phyloP scores from a whole-genome alignment of 257 asterid species.

The Echium plantagineum region DNA sequence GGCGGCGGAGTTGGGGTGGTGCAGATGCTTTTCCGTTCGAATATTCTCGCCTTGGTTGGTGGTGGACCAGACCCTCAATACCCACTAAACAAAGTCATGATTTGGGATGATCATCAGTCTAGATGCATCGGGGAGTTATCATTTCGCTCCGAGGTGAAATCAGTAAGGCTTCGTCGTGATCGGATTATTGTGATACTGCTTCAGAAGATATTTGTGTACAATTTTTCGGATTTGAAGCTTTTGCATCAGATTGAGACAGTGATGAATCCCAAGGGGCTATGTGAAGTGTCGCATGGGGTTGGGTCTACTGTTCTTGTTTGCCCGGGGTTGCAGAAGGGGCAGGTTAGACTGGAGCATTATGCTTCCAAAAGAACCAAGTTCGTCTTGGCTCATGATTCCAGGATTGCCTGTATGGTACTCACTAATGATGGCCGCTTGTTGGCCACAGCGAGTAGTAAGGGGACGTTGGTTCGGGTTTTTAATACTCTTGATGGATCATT shows the following conservation, averaged over 20 bases:
- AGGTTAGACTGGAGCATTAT: conserved; percentile 81
- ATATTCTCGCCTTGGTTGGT: conserved; percentile 64
- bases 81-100: conserved; percentile 77
- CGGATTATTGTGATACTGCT: conserved; percentile 58
- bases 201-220: conserved; percentile 74
- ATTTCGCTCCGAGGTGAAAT: conserved; percentile 78
- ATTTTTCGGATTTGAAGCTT: conserved; percentile 71
- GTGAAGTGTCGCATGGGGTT: conserved; percentile 67
- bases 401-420: conserved; percentile 54
- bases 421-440: conserved; percentile 74
- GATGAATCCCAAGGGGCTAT: conserved; percentile 70
- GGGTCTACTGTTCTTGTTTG: conserved; percentile 73
- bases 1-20: conserved; percentile 63
- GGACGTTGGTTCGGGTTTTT: conserved; percentile 64
- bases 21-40: conserved; percentile 85
- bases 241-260: conserved; percentile 83
- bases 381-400: conserved; percentile 71
- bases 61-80: conserved; percentile 80
- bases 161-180: conserved; percentile 69
- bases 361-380: conserved; percentile 60
- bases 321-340: conserved; percentile 82
- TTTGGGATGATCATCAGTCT: conserved; percentile 80
- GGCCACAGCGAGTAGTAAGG: conserved; percentile 85
- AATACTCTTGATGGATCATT: conserved; percentile 76
- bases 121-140: conserved; percentile 83